Evolutionary conservation across 106 monocot species (phyloP).

Genomic region (Chionographis japonica): DNA sequence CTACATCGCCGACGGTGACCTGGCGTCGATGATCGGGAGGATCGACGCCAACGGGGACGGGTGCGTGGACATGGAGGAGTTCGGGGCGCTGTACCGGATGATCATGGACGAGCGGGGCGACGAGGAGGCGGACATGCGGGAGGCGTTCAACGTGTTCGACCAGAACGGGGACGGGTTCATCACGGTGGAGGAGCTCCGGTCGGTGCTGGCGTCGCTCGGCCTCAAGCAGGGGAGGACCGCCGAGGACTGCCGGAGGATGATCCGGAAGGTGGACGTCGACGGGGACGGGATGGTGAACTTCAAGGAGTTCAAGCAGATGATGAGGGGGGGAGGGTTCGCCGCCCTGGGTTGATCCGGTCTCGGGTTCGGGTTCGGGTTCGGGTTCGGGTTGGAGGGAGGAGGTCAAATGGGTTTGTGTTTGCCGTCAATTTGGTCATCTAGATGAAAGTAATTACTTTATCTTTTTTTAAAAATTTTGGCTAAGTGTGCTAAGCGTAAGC

Average conservation of each 20-base stretch:
- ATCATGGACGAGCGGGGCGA: conserved; percentile 23
- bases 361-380: too few species aligned
- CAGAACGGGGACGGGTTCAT: conserved; percentile 54
- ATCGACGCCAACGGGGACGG: conserved; percentile 18
- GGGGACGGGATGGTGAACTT: conserved; percentile 50
- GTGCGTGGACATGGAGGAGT: conserved; percentile 16
- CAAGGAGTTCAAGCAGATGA: conserved; percentile 54
- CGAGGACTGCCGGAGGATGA: conserved; percentile 41
- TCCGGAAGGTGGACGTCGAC: conserved; percentile 39
- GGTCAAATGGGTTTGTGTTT: too few species aligned
- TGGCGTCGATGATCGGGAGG: conserved; percentile 9
- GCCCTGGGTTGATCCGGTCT: conserved; percentile 5
- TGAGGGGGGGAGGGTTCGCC: conserved; percentile 34
- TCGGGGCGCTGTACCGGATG: conserved; percentile 7
- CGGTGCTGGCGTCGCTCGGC: conserved; percentile 39
- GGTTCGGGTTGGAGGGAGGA: too few species aligned
- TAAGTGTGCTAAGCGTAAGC: too few species aligned
- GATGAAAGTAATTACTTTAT: too few species aligned
- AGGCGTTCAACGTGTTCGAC: conserved; percentile 56
- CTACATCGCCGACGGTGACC: conserved; percentile 10
- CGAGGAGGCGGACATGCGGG: conserved; percentile 39
- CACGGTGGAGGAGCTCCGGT: conserved; percentile 41
- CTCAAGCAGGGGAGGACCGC: conserved; percentile 33
- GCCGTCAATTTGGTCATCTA: too few species aligned
- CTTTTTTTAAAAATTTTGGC: too few species aligned